phyloP scores from a whole-genome alignment of 78 protist genomes.

The Speleostelium caveatum region DNA sequence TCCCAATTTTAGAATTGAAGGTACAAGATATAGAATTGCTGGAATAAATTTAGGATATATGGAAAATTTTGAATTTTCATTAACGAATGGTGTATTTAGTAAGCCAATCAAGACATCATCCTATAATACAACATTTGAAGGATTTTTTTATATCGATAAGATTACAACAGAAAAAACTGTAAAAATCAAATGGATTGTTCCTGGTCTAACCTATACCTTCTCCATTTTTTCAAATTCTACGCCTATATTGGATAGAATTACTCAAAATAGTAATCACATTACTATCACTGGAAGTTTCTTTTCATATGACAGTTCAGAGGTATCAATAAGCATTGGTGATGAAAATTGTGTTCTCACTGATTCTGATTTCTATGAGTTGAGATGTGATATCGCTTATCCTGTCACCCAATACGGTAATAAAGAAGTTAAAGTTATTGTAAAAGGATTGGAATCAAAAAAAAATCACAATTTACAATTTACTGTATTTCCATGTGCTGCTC shows the following conservation, averaged over 20 bases:
- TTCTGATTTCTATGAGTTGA: background rate
- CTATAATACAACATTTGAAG: background rate
- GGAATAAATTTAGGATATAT: no score
- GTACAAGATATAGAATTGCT: background rate
- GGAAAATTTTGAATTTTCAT: background rate
- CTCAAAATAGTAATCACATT: background rate
- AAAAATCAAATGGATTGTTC: background rate
- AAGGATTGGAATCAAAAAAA: background rate
- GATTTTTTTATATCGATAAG: background rate
- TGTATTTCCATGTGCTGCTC: background rate
- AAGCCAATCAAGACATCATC: background rate
- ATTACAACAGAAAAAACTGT: background rate
- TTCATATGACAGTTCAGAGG: background rate
- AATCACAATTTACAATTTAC: background rate
- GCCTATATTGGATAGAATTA: background rate
- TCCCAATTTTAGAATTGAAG: background rate
- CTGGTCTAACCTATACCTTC: background rate
- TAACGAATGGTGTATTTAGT: background rate
- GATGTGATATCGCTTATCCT: background rate
- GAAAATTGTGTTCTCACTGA: background rate
- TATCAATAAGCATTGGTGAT: background rate
- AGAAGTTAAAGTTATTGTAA: background rate
- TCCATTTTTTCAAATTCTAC: background rate
- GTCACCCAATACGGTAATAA: background rate
- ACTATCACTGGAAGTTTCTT: background rate